Percentiles rank a stretch among this genome's conserved stretches.
Conservation (phyloP, 106 monocot genomes). For the Allium fistulosum region DNA sequence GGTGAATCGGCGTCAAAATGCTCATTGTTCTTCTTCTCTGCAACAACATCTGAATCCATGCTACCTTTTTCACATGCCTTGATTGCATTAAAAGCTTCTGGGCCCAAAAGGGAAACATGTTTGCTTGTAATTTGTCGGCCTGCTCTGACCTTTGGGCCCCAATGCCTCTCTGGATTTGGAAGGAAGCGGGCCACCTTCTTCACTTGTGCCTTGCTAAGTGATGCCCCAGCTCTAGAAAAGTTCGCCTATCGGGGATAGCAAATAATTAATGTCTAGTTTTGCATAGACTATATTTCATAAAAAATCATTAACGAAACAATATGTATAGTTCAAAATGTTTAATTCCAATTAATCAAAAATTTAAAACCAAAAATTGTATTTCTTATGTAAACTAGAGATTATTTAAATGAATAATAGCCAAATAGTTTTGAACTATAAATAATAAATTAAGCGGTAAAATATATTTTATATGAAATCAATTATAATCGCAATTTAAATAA, state of each 20-base stretch:
- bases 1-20: constrained; percentile 21
- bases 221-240: constrained; percentile 60
- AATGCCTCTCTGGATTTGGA: constrained; percentile 81
- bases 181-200: constrained; percentile 74
- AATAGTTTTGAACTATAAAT: too few relatives aligned
- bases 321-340: too few relatives aligned
- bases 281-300: too few relatives aligned
- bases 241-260: constrained; percentile 37
- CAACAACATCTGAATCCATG: background rate
- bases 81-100: background rate
- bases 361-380: too few relatives aligned
- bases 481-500: too few relatives aligned
- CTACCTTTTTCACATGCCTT: background rate
- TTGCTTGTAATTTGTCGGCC: constrained; percentile 81
- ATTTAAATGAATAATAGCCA: too few relatives aligned
- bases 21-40: background rate
- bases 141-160: constrained; percentile 81
- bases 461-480: too few relatives aligned
- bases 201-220: constrained; percentile 73
- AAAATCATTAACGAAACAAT: too few relatives aligned
- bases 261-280: too few relatives aligned
- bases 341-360: too few relatives aligned
- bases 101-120: constrained; percentile 67
- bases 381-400: too few relatives aligned
- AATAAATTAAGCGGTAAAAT: too few relatives aligned